Percentiles rank a stretch among this genome's conserved stretches.
These are phyloP conservation scores for Boletales sp. DNA, from an alignment of 768 basidiomycete genomes.

Conservation along the genomic window DNA sequence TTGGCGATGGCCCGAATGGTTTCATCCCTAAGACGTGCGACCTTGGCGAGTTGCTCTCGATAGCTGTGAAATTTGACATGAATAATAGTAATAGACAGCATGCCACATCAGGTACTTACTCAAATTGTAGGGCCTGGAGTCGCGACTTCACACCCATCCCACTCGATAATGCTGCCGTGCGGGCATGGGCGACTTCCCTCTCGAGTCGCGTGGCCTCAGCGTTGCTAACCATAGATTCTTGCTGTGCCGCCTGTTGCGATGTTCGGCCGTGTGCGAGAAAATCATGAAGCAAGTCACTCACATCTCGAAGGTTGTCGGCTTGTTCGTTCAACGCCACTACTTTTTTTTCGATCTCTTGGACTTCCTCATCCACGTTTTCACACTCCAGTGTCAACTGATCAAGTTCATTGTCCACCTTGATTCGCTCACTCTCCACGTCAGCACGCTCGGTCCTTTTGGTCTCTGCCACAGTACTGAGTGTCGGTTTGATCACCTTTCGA, in stretches of 20 bases:
- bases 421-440: conserved; percentile 69
- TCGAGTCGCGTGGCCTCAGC: conserved; percentile 66
- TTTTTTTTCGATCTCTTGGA: conserved; percentile 70
- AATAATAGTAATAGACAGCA: not conserved
- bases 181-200: conserved; percentile 68
- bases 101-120: conserved; percentile 41
- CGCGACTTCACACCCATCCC: conserved; percentile 82
- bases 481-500: conserved; percentile 71
- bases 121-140: conserved; percentile 72
- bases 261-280: not conserved
- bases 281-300: conserved; percentile 31
- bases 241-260: conserved; percentile 62
- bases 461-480: conserved; percentile 69
- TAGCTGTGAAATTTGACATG: conserved; percentile 44
- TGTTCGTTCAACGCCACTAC: conserved; percentile 66
- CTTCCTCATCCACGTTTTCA: conserved; percentile 79
- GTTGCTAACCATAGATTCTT: conserved; percentile 65
- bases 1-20: conserved; percentile 79
- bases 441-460: conserved; percentile 66
- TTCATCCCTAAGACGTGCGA: conserved; percentile 71
- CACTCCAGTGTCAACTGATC: conserved; percentile 74
- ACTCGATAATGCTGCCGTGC: conserved; percentile 71
- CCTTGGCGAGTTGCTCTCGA: conserved; percentile 75
- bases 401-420: conserved; percentile 78
- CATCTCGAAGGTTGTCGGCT: conserved; percentile 80